These are phyloP conservation scores for Musa acuminata DNA, from an alignment of 176 grass and related monocot genomes.

Conservation along the genomic window DNA sequence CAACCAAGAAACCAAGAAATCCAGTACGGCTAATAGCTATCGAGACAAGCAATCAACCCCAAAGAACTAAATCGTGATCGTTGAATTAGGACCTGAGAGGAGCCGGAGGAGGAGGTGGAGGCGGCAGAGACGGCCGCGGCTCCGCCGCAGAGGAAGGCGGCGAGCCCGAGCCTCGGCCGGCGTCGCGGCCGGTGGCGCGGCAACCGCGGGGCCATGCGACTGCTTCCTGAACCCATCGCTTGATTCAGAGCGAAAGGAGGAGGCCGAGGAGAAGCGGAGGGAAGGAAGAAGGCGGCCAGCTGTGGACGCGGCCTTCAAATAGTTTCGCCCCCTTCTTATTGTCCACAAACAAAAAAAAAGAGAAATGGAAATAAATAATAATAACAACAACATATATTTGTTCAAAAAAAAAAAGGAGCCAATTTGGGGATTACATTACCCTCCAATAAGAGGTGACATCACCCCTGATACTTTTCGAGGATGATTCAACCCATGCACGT, in stretches of 20 bases:
- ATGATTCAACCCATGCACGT: no score
- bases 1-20: neutral
- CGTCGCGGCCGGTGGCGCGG: slow-evolving; percentile 24
- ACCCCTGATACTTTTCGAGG: no score
- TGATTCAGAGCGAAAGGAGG: neutral
- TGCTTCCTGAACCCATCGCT: slow-evolving; percentile 78
- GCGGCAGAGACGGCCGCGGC: slow-evolving; percentile 27
- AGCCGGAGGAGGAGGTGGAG: neutral
- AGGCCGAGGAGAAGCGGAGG: neutral
- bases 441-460: no score
- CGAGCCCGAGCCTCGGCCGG: slow-evolving; percentile 34
- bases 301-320: neutral
- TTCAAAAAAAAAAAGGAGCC: no score
- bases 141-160: slow-evolving; percentile 57
- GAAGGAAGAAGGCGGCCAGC: neutral
- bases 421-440: no score
- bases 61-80: neutral
- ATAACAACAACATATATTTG: neutral
- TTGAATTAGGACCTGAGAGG: slow-evolving; percentile 6
- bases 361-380: neutral
- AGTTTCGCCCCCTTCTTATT: neutral
- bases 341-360: neutral
- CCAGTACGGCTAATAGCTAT: neutral
- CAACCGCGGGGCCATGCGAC: slow-evolving; percentile 28
- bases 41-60: neutral